A percentile compares a stretch with the other conserved stretches of the same genome.
These are phyloP conservation scores for Globisporangium barbulae DNA, from an alignment of 352 stramenopile genomes.

Conservation along the genomic window DNA sequence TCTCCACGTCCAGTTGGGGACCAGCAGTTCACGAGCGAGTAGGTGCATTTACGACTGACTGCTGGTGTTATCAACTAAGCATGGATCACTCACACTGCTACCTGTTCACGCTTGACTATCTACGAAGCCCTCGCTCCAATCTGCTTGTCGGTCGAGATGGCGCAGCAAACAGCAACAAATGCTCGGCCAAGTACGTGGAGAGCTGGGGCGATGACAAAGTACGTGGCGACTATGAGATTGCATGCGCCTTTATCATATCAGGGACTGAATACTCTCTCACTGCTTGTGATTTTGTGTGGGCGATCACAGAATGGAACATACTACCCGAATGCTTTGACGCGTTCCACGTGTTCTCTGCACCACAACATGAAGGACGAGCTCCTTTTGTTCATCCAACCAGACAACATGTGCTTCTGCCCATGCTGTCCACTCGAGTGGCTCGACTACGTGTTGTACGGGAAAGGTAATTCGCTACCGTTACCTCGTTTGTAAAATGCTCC, in stretches of 20 bases:
- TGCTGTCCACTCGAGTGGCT: constrained; percentile 82
- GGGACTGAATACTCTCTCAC: neutral
- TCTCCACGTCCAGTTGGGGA: constrained; percentile 44
- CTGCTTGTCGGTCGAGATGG: constrained; percentile 77
- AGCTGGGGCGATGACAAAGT: constrained; percentile 71
- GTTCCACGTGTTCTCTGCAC: constrained; percentile 44
- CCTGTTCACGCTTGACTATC: neutral
- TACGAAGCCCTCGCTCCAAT: constrained; percentile 63
- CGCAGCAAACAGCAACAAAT: constrained; percentile 73
- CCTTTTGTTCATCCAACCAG: constrained; percentile 34
- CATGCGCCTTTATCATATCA: neutral
- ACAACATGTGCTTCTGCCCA: constrained; percentile 71
- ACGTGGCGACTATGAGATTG: neutral
- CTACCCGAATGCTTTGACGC: constrained; percentile 44
- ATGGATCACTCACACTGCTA: too few species aligned
- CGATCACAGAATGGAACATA: constrained; percentile 47
- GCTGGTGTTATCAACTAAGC: too few species aligned
- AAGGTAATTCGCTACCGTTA: constrained; percentile 28
- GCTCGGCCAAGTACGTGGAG: constrained; percentile 51
- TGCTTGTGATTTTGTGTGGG: neutral
- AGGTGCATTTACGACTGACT: constrained; percentile 12
- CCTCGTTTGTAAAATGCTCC: neutral
- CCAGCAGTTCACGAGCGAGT: constrained; percentile 82
- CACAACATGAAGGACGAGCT: constrained; percentile 13
- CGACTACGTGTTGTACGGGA: constrained; percentile 77